Conservation (phyloP, 495 filamentous ascomycete genomes). For the Aspergillus saccharolyticus region DNA sequence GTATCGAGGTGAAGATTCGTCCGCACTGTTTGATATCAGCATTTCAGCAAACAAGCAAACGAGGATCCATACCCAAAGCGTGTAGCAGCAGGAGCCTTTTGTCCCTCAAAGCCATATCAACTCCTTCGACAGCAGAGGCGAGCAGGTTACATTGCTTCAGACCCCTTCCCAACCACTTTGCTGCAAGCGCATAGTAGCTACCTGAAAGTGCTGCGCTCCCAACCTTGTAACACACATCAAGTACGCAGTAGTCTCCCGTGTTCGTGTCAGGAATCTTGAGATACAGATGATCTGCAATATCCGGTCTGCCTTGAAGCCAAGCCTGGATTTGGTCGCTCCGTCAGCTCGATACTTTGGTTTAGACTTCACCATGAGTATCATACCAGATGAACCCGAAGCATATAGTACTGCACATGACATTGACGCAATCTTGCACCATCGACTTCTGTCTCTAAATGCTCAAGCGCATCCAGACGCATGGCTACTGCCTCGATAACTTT, state of each 20-base stretch:
- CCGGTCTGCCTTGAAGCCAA: conserved; percentile 63
- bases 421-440: conserved; percentile 9
- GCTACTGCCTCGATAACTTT: conserved; percentile 60
- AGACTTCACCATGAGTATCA: no score
- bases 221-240: conserved; percentile 68
- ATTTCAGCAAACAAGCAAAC: neutral
- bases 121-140: conserved; percentile 48
- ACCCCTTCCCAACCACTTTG: conserved; percentile 72
- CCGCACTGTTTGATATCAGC: conserved; percentile 19
- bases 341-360: no score
- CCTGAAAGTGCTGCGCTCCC: conserved; percentile 54
- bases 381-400: conserved; percentile 64
- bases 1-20: conserved; percentile 15
- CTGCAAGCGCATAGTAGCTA: conserved; percentile 48
- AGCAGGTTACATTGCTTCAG: conserved; percentile 53
- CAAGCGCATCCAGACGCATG: conserved; percentile 53
- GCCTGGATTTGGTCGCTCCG: conserved; percentile 41
- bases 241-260: conserved; percentile 50
- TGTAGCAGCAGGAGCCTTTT: conserved; percentile 64
- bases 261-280: conserved; percentile 45
- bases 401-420: conserved; percentile 54
- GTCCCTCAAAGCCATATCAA: conserved; percentile 47
- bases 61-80: conserved; percentile 16
- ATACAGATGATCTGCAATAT: conserved; percentile 76
- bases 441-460: conserved; percentile 27